Base-by-base conservation (phyloP, 352 stramenopile genomes). In the Peronospora destructor region DNA sequence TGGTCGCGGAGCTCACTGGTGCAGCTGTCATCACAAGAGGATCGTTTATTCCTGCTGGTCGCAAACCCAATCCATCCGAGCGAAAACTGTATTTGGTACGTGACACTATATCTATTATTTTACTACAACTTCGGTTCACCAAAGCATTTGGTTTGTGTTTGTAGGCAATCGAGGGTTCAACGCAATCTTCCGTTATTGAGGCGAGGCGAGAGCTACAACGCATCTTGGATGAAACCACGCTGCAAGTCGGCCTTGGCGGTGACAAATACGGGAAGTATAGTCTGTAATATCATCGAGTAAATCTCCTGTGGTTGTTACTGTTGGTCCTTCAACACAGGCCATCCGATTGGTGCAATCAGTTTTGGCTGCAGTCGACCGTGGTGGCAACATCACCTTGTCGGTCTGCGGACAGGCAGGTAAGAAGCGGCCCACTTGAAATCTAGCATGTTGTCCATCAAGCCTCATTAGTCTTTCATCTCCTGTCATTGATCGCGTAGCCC, bases 181-280 rank as follows among this genome's bases (percentile, higher is more conserved):
- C 79, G 3, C 74, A 81, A 45, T 56, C 66, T 26, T 74, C 84
- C 4, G 84, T 94, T 43, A 38, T 89, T 19, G 80, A 94, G 17
- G 84, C 84, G 11, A 79, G 72, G 43, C 65, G 75, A 44, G 84
- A 94, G 47, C 53, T 94, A 50, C 84, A 92, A 59, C 81, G 81
- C 34, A 90, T 94, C 67, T 58, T 94, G 69, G 80, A 94, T 49
- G 84, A 94, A 67, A 92, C 82, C 41, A 94, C 84, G 44, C 65
- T 94, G 37, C 80, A 94, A 82, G 81, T 94, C 16, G 84, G 84
- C 16, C 66, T 94, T 25, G 70, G 77, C 12, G 77, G 75, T 50
- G 79, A 94, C 60, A 87, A 89, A 61, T 91, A 92, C 65, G 80
- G 79, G 49, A 92, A 92, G 66, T 94, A 92, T 66, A 91, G 78